Evolutionary conservation across 1,284 basidiomycete species (phyloP).

Genomic region (Trichosporon inkin): DNA sequence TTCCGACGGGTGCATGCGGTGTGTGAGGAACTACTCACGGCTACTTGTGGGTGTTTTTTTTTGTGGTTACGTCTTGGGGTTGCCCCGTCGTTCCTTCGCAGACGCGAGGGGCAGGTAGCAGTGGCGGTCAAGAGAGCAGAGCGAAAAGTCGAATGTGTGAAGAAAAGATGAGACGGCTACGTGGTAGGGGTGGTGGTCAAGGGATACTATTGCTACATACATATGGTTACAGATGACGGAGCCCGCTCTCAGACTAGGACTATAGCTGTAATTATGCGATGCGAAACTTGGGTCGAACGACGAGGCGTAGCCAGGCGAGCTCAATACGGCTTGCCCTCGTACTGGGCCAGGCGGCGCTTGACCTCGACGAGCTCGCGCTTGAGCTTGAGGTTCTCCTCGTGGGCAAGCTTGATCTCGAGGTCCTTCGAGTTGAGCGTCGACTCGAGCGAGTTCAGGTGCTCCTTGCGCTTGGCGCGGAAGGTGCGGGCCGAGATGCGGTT

Average conservation of each 20-base stretch:
- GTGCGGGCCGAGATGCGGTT: constrained; percentile 50
- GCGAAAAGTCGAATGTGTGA: too few species aligned
- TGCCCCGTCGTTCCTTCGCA: too few species aligned
- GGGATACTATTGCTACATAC: too few species aligned
- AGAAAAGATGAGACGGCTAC: too few species aligned
- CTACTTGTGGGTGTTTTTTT: too few species aligned
- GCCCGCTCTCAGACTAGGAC: not conserved
- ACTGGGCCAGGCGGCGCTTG: constrained; percentile 34
- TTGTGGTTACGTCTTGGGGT: too few species aligned
- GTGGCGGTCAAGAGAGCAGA: too few species aligned
- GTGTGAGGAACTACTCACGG: too few species aligned
- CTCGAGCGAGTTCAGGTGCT: constrained; percentile 45
- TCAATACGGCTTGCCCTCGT: constrained; percentile 27
- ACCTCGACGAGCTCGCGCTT: constrained; percentile 40
- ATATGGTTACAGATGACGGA: not conserved
- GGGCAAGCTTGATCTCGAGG: constrained; percentile 40
- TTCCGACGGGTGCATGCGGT: too few species aligned
- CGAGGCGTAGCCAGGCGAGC: not conserved
- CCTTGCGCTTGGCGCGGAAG: constrained; percentile 49
- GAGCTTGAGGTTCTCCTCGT: constrained; percentile 42
- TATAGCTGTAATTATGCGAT: too few species aligned
- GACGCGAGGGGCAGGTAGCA: too few species aligned
- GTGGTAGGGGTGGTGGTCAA: too few species aligned
- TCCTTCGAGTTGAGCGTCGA: constrained; percentile 41
- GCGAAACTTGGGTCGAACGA: not conserved